These are phyloP conservation scores for Aspergillaceae sp. DNA, from an alignment of 2,329 filamentous ascomycete genomes.

Conservation along the genomic window DNA sequence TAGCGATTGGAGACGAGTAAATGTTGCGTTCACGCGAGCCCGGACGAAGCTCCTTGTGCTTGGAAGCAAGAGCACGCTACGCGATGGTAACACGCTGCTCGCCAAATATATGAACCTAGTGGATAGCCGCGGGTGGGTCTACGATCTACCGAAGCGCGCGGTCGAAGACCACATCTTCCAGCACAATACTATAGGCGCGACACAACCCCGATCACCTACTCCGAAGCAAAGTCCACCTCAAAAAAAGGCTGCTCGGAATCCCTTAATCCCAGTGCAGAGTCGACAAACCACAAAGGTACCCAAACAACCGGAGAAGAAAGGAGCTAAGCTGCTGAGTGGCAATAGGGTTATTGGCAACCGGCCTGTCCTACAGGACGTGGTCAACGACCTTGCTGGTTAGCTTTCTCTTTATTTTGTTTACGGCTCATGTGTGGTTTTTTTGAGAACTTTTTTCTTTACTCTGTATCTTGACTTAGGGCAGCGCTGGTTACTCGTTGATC, in stretches of 20 bases:
- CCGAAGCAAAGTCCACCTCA: constrained; percentile 24
- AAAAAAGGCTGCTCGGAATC: constrained; percentile 16
- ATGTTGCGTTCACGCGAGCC: constrained; percentile 89
- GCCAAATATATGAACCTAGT: constrained; percentile 68
- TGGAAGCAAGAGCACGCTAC: constrained; percentile 71
- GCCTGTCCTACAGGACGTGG: constrained; percentile 64
- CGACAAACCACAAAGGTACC: constrained; percentile 25
- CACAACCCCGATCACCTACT: constrained; percentile 16
- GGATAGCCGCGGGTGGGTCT: constrained; percentile 68
- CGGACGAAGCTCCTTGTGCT: constrained; percentile 86
- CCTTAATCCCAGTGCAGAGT: constrained; percentile 25
- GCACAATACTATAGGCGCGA: constrained; percentile 19
- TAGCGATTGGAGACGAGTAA: constrained; percentile 85
- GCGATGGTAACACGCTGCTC: constrained; percentile 61
- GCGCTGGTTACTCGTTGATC: background rate
- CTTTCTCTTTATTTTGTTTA: background rate
- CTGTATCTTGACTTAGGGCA: background rate
- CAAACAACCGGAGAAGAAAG: constrained; percentile 51
- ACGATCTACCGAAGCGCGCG: constrained; percentile 59
- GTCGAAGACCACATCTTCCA: constrained; percentile 62
- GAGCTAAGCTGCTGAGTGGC: constrained; percentile 45
- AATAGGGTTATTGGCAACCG: constrained; percentile 54
- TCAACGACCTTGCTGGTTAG: constrained; percentile 53
- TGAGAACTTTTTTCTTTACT: background rate
- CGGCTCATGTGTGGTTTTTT: background rate